A percentile compares a stretch with the other conserved stretches of the same genome.
phyloP scores from a whole-genome alignment of 352 stramenopile species.

The Phytophthora tentaculata region DNA sequence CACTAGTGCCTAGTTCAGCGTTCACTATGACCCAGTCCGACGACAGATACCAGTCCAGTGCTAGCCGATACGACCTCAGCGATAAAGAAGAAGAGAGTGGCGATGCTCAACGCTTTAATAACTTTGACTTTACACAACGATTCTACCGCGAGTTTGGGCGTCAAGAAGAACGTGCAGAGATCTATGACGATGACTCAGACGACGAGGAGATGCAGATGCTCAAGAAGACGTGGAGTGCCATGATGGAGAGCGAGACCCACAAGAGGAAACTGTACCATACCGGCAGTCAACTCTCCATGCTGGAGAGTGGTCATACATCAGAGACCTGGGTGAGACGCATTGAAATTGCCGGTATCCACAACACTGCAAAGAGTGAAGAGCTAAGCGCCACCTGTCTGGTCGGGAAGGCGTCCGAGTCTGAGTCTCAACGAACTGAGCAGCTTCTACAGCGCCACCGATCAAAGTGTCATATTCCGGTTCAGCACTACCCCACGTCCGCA shows the following conservation, averaged over 20 bases:
- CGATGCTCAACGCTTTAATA: constrained; percentile 34
- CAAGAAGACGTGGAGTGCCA: constrained; percentile 63
- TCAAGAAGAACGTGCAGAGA: constrained; percentile 24
- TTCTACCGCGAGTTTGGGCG: constrained; percentile 51
- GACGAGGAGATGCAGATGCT: constrained; percentile 60
- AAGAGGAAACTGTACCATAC: constrained; percentile 53
- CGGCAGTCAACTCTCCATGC: constrained; percentile 46
- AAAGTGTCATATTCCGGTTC: constrained; percentile 25
- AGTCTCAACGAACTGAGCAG: constrained; percentile 14
- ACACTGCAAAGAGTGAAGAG: neutral
- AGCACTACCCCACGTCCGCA: constrained; percentile 5
- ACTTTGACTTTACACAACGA: constrained; percentile 37
- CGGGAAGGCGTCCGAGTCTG: constrained; percentile 13
- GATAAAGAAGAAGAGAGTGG: constrained; percentile 28
- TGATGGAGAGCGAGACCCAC: constrained; percentile 53
- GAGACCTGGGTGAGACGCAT: constrained; percentile 59
- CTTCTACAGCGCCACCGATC: constrained; percentile 22
- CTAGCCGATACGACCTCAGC: constrained; percentile 19
- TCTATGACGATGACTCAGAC: constrained; percentile 42
- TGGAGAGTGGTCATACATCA: constrained; percentile 33
- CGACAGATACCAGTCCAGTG: constrained; percentile 19
- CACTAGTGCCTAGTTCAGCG: constrained; percentile 31
- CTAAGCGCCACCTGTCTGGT: constrained; percentile 2
- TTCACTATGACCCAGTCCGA: constrained; percentile 34
- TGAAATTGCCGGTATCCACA: constrained; percentile 64